Percentiles rank a stretch among this genome's conserved stretches.
These are phyloP conservation scores for Musa schizocarpa DNA, from an alignment of 176 grass and related monocot species.

Conservation along the genomic window DNA sequence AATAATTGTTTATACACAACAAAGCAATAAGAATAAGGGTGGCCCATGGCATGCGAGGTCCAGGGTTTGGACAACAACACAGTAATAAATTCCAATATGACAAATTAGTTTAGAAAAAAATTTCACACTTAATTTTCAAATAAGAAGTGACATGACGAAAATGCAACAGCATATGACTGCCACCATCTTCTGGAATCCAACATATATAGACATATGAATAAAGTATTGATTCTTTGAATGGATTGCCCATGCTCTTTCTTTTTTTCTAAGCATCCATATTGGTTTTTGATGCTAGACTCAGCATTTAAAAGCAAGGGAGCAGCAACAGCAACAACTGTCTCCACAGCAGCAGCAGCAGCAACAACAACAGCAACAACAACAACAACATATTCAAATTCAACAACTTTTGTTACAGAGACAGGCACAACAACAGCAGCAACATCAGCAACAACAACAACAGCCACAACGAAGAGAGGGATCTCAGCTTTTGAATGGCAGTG, in stretches of 20 bases:
- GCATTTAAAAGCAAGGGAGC: neutral
- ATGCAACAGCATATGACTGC: too few species aligned
- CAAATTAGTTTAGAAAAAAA: neutral
- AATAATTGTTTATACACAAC: neutral
- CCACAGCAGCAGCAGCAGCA: too few species aligned
- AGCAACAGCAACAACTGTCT: neutral
- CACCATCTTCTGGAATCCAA: too few species aligned
- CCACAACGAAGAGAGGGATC: slow-evolving; percentile 29
- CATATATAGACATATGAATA: too few species aligned
- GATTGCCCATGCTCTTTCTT: neutral
- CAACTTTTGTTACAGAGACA: neutral
- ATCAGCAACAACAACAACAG: slow-evolving; percentile 32
- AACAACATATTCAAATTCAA: neutral
- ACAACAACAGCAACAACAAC: neutral
- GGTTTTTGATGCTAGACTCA: neutral
- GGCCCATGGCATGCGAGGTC: too few species aligned
- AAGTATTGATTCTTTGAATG: too few species aligned
- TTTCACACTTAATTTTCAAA: neutral
- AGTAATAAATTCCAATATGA: neutral
- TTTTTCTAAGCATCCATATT: neutral
- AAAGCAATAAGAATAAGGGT: neutral
- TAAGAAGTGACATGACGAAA: neutral
- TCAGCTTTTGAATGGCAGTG: slow-evolving; percentile 33
- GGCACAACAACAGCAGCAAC: slow-evolving; percentile 9
- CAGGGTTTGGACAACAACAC: too few species aligned